A percentile compares a stretch with the other conserved stretches of the same genome.
Evolutionary conservation across 306 rosid genomes (phyloP).

Genomic region (Cicer pinnatifidum): DNA sequence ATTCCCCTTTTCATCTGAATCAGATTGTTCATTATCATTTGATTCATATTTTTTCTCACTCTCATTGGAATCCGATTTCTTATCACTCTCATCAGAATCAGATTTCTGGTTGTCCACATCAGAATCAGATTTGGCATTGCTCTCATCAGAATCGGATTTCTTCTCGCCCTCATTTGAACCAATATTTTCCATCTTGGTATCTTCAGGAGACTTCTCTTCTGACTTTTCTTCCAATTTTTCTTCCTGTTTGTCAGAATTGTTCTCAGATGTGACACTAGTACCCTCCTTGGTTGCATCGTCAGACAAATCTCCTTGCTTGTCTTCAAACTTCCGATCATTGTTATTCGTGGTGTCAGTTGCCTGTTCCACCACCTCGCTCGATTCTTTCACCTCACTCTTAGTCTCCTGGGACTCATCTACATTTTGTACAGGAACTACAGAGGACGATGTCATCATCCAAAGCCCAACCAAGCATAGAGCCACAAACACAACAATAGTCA

Average conservation of each 20-base stretch:
- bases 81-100: conserved; percentile 43
- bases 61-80: conserved; percentile 44
- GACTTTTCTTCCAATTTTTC: conserved; percentile 48
- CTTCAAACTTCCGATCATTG: conserved; percentile 69
- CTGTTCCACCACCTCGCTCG: conserved; percentile 50
- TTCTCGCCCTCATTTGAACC: conserved; percentile 49
- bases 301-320: conserved; percentile 72
- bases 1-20: conserved; percentile 46
- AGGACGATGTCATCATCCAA: conserved; percentile 95
- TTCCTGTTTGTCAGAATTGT: conserved; percentile 43
- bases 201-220: conserved; percentile 51
- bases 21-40: conserved; percentile 48
- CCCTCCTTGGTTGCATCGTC: conserved; percentile 75
- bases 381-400: conserved; percentile 57
- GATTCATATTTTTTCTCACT: conserved; percentile 46
- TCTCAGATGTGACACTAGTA: conserved; percentile 44
- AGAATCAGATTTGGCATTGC: conserved; percentile 45
- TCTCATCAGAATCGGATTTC: conserved; percentile 50
- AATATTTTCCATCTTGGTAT: conserved; percentile 50
- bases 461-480: conserved; percentile 85
- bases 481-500: conserved; percentile 83
- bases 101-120: conserved; percentile 47
- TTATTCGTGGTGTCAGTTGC: conserved; percentile 49
- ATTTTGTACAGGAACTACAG: conserved; percentile 77
- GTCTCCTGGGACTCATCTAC: conserved; percentile 63